phyloP scores from a whole-genome alignment of 768 basidiomycete genomes.

The Podaxis sp. region DNA sequence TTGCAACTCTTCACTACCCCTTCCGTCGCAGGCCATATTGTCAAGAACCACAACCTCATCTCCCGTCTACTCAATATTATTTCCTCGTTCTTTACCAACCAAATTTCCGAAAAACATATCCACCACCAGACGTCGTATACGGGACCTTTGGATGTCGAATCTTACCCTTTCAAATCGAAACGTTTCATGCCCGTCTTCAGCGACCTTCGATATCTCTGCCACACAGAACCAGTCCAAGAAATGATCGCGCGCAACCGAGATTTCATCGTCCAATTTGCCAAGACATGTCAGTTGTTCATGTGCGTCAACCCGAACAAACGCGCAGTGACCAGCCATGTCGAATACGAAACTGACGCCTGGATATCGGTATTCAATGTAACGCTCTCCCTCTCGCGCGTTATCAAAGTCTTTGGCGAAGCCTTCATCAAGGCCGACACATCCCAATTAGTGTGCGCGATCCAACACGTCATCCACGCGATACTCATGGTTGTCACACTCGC shows the following conservation, averaged over 20 bases:
- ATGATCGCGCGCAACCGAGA: constrained; percentile 67
- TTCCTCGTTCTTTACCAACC: constrained; percentile 89
- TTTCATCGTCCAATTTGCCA: constrained; percentile 66
- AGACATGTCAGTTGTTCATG: constrained; percentile 87
- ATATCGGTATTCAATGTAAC: constrained; percentile 96
- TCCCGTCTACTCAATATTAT: constrained; percentile 79
- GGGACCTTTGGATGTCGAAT: constrained; percentile 66
- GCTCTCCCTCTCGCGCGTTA: constrained; percentile 56
- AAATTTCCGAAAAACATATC: constrained; percentile 72
- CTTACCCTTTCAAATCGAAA: constrained; percentile 87
- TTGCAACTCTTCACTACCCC: constrained; percentile 93
- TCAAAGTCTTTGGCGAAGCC: constrained; percentile 86
- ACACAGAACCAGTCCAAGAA: constrained; percentile 74
- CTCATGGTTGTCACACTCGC: constrained; percentile 63
- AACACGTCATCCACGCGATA: constrained; percentile 50
- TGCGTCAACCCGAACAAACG: constrained; percentile 90
- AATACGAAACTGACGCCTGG: constrained; percentile 97
- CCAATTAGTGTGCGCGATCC: constrained; percentile 5
- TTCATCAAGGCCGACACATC: constrained; percentile 23
- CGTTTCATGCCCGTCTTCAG: constrained; percentile 95
- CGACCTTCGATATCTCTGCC: constrained; percentile 81
- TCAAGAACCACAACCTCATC: constrained; percentile 68
- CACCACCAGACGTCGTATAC: constrained; percentile 31
- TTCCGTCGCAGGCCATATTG: constrained; percentile 75
- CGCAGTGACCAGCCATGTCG: constrained; percentile 80